Evolutionary conservation across 176 grass and related monocot genomes (phyloP).

Genomic region (Luzula sylvatica): DNA sequence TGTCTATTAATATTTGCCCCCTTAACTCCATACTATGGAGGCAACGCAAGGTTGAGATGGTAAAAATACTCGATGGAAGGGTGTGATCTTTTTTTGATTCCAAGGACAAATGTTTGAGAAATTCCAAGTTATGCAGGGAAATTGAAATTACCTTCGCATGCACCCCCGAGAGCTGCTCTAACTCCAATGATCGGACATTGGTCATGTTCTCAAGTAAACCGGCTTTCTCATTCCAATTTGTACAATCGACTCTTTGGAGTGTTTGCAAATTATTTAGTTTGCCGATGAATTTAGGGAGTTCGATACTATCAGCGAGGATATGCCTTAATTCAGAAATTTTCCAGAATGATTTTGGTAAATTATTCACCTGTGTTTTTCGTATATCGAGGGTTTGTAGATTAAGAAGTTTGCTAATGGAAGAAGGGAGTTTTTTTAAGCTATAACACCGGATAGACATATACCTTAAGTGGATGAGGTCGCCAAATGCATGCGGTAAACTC

Average conservation of each 20-base stretch:
- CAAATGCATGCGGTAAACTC: constrained; percentile 30
- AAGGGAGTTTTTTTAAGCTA: too few species aligned
- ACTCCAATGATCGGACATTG: too few species aligned
- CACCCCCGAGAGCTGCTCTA: constrained; percentile 11
- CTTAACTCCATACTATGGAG: constrained; percentile 35
- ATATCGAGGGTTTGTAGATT: constrained; percentile 55
- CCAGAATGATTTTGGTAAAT: too few species aligned
- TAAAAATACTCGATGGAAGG: constrained; percentile 23
- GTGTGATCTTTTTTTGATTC: constrained; percentile 17
- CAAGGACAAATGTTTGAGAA: constrained; percentile 40
- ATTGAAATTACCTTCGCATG: constrained; percentile 15
- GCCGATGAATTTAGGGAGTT: constrained; percentile 29
- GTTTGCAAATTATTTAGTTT: too few species aligned
- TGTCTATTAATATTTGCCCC: constrained; percentile 24
- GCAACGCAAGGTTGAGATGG: constrained; percentile 33
- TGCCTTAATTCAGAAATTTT: too few species aligned
- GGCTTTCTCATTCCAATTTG: constrained; percentile 20
- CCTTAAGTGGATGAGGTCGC: constrained; percentile 47
- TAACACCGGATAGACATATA: too few species aligned
- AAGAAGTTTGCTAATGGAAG: constrained; percentile 32
- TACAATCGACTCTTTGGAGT: constrained; percentile 25
- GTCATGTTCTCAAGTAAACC: too few species aligned
- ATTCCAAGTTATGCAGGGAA: constrained; percentile 32
- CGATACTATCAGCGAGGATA: too few species aligned
- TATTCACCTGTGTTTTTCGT: constrained; percentile 1